Base-by-base conservation (phyloP, 805 yeast species). In the Metschnikowia reukaufii region DNA sequence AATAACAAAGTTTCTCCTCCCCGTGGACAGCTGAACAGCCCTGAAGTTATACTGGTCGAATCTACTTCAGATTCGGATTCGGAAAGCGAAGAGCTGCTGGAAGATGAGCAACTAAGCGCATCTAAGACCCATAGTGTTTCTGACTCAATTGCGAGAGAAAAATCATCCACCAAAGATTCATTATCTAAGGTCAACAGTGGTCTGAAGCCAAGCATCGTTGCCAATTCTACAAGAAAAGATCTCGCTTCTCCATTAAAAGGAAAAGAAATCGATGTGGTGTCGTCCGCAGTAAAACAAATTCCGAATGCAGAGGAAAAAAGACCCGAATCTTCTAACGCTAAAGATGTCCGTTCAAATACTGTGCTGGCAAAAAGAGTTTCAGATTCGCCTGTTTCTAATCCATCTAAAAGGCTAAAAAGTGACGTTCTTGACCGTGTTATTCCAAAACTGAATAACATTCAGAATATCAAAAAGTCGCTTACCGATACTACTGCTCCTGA, bases 31-130 rank as follows among this genome's bases (percentile, higher is more conserved):
- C 13, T 35, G 37, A 18, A 35, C 12, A 29, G 12, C 3, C 29
- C 37, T 7, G 47, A 44, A 12, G 42, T 44, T 12, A 37, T 44
- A 9, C 32, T 37, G 38, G 15, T 37, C 23, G 37, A 31, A 3
- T 37, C 47, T 5, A n/a, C 25, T 13, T 44, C 47, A 13, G 46
- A 42, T 16, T 36, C 46, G 10, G n/a, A n/a, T n/a, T n/a, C n/a
- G n/a, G 44, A 41, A 25, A 34, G 33, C 20, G 44, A 27, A 21
- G 31, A 16, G 27, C 23, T 29, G 25, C 35, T 38, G 42, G 19
- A 31, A n/a, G 17, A 31, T n/a, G 34, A 31, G 12, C 12, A 25
- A 25, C 29, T 13, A 25, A 25, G 12, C 29, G 29, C 5, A 13
- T 13, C 29, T 3, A 25, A 25, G 29, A 25, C 8, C 29, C n/a